phyloP scores from a whole-genome alignment of 1,284 basidiomycete species.

The Limonomyces culmigenus region DNA sequence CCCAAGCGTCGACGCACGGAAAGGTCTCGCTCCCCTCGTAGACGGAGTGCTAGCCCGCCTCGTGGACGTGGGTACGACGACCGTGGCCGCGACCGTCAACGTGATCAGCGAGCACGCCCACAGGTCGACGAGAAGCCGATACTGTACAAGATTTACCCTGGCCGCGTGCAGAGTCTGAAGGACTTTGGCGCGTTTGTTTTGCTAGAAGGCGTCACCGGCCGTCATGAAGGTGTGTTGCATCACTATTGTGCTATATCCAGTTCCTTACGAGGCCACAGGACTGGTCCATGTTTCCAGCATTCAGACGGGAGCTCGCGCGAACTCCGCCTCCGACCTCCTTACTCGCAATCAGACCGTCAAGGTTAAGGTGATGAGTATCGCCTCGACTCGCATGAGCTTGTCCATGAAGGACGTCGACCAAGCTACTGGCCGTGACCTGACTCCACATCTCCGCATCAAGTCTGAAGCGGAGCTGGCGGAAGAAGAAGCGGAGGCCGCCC shows the following conservation, averaged over 20 bases:
- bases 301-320: constrained; percentile 67
- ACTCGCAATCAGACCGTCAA: constrained; percentile 77
- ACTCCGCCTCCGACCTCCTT: constrained; percentile 77
- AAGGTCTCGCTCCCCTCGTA: constrained; percentile 20
- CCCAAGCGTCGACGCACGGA: constrained; percentile 41
- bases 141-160: constrained; percentile 90
- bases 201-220: constrained; percentile 74
- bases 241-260: constrained; percentile 1
- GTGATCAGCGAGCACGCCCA: constrained; percentile 21
- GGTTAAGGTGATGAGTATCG: constrained; percentile 91
- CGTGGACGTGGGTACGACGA: constrained; percentile 29
- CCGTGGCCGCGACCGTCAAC: constrained; percentile 19
- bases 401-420: constrained; percentile 99
- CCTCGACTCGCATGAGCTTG: constrained; percentile 65
- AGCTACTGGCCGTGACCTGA: constrained; percentile 73
- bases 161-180: constrained; percentile 72
- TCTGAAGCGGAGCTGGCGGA: constrained; percentile 79
- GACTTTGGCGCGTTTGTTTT: constrained; percentile 94
- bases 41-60: constrained; percentile 37
- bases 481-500: constrained; percentile 51
- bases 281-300: constrained; percentile 95
- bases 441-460: constrained; percentile 86
- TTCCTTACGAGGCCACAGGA: constrained; percentile 27
- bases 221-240: constrained; percentile 65
- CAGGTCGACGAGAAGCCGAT: constrained; percentile 69